phyloP scores from a whole-genome alignment of 108 stramenopile genomes.

The Stephanodiscus triporus region DNA sequence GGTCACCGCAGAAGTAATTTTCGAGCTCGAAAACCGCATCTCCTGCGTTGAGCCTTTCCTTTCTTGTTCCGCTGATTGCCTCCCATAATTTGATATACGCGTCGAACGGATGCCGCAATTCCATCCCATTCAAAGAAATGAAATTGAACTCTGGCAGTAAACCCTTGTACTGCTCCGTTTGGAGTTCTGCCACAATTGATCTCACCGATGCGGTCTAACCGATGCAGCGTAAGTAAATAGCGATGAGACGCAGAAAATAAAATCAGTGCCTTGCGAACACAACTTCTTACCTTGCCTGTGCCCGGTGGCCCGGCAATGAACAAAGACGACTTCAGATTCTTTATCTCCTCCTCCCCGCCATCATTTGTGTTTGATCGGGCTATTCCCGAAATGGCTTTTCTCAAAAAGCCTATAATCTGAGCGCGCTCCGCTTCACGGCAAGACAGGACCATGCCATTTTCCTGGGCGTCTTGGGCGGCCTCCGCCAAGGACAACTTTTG shows the following conservation, averaged over 20 bases:
- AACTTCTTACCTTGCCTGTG: slow-evolving; percentile 49
- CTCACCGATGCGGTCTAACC: slow-evolving; percentile 82
- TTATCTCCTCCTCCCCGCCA: slow-evolving; percentile 12
- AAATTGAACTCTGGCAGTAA: slow-evolving; percentile 72
- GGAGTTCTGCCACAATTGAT: slow-evolving; percentile 61
- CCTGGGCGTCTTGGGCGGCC: slow-evolving; percentile 67
- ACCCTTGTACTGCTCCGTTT: slow-evolving; percentile 62
- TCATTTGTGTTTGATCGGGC: slow-evolving; percentile 10
- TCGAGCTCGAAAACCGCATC: slow-evolving; percentile 64
- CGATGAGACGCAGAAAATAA: background rate
- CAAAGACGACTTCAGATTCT: slow-evolving; percentile 56
- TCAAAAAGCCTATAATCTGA: slow-evolving; percentile 65
- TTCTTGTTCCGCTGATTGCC: slow-evolving; percentile 56
- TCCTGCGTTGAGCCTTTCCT: slow-evolving; percentile 55
- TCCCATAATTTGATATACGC: slow-evolving; percentile 84
- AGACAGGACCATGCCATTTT: slow-evolving; percentile 47
- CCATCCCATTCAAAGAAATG: slow-evolving; percentile 87
- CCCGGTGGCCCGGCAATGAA: slow-evolving; percentile 88
- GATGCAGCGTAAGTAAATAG: slow-evolving; percentile 10
- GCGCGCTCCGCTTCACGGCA: slow-evolving; percentile 73
- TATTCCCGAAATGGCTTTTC: slow-evolving; percentile 56
- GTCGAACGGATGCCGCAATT: slow-evolving; percentile 81
- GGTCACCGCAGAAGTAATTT: slow-evolving; percentile 58
- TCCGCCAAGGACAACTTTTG: slow-evolving; percentile 71
- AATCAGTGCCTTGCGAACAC: background rate